phyloP scores from a whole-genome alignment of 2,329 filamentous ascomycete species.

The Neofusicoccum sp. region DNA sequence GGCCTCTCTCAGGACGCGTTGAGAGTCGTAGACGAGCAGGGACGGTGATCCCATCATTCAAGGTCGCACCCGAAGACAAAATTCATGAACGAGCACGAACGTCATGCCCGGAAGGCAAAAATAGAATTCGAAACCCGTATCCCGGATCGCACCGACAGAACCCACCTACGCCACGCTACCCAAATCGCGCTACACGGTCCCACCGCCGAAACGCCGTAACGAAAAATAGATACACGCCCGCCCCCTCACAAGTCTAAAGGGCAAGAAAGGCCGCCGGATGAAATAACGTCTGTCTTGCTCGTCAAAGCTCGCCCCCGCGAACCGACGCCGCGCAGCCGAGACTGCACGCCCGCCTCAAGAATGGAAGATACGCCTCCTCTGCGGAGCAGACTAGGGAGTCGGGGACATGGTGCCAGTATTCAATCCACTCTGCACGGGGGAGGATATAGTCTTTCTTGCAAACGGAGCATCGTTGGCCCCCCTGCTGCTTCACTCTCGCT shows the following conservation, averaged over 20 bases:
- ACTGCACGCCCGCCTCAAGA: slow-evolving; percentile 21
- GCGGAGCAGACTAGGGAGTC: slow-evolving; percentile 12
- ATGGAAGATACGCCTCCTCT: slow-evolving; percentile 18
- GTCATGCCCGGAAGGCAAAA: too few relatives aligned
- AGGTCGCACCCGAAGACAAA: too few relatives aligned
- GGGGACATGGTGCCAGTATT: slow-evolving; percentile 25
- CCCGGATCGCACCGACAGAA: not conserved
- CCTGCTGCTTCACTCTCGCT: not conserved
- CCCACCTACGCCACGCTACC: slow-evolving; percentile 9
- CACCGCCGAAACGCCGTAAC: not conserved
- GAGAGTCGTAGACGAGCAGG: too few relatives aligned
- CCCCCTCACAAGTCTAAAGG: not conserved
- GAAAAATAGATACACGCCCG: not conserved
- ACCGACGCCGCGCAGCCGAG: slow-evolving; percentile 19
- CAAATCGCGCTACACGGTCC: not conserved
- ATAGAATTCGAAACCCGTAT: too few relatives aligned
- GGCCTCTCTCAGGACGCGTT: too few relatives aligned
- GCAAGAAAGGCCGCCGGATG: not conserved
- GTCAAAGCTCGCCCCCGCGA: slow-evolving; percentile 5
- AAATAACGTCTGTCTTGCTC: not conserved
- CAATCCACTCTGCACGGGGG: slow-evolving; percentile 25
- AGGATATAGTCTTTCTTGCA: slow-evolving; percentile 22
- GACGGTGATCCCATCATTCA: too few relatives aligned
- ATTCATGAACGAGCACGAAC: too few relatives aligned
- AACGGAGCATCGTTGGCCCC: slow-evolving; percentile 18